Conservation (phyloP, 371 early-diverging fungal species). For the Blastocladiella emersonii region DNA sequence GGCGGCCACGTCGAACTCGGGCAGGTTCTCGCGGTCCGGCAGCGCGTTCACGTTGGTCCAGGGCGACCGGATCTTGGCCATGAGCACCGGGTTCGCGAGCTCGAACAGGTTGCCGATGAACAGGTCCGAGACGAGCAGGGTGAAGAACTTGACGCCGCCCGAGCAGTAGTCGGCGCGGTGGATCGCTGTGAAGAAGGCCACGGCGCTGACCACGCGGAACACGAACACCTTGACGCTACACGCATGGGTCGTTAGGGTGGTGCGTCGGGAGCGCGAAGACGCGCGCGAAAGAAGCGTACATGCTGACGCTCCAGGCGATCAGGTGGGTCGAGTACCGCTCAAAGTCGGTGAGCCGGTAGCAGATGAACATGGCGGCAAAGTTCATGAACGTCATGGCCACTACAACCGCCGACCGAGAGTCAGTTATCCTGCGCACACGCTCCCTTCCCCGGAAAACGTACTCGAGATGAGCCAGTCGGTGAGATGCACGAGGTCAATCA, state of each 20-base stretch:
- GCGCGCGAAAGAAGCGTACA: not conserved
- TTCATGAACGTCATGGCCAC: not conserved
- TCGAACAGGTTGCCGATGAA: not conserved
- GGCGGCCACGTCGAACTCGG: constrained; percentile 3
- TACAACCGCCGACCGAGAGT: too few species aligned
- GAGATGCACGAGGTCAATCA: not conserved
- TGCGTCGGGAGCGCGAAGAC: too few species aligned
- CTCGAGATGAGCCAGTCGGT: not conserved
- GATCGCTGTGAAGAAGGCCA: constrained; percentile 1
- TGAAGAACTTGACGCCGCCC: constrained; percentile 5
- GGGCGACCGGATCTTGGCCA: not conserved
- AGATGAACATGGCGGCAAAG: not conserved
- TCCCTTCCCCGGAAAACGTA: too few species aligned
- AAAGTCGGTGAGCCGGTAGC: not conserved
- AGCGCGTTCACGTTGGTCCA: not conserved
- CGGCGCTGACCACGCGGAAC: not conserved
- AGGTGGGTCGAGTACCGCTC: not conserved
- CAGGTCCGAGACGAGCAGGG: not conserved
- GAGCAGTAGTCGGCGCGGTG: not conserved
- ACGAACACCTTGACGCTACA: not conserved
- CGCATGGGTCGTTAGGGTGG: too few species aligned
- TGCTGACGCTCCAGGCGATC: not conserved
- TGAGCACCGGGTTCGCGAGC: not conserved
- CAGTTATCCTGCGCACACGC: too few species aligned
- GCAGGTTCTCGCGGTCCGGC: not conserved